These are phyloP conservation scores for Coelastrella sp. DNA, from an alignment of 139 green algal species.

Conservation along the genomic window DNA sequence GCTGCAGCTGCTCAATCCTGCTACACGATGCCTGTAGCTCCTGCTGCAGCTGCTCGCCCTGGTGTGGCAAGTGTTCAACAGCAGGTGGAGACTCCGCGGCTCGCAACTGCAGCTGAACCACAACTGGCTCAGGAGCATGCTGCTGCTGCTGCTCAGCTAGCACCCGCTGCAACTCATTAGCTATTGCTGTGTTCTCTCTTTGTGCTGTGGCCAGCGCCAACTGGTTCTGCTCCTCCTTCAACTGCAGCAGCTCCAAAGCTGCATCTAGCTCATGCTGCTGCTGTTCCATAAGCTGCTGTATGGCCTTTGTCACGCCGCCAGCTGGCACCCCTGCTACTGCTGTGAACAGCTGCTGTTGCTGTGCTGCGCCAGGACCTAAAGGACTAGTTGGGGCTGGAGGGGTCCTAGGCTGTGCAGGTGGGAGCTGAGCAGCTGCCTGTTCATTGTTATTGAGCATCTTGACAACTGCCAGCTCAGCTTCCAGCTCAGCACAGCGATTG, in stretches of 20 bases:
- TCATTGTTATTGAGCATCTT: neutral
- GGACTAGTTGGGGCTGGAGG: neutral
- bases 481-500: slow-evolving; percentile 30
- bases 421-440: neutral
- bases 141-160: neutral
- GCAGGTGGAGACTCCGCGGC: neutral
- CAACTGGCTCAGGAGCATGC: neutral
- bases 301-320: neutral
- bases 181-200: neutral
- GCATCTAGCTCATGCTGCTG: slow-evolving; percentile 46
- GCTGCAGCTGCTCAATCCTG: neutral
- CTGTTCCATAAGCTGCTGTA: slow-evolving; percentile 39
- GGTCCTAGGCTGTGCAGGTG: neutral
- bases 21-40: neutral
- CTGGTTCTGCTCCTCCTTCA: slow-evolving; percentile 31
- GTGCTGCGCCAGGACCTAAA: neutral
- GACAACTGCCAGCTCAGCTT: slow-evolving; percentile 27
- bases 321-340: slow-evolving; percentile 7
- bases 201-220: slow-evolving; percentile 1
- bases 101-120: too few species aligned
- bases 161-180: neutral
- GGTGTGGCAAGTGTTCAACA: neutral
- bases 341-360: neutral
- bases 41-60: slow-evolving; percentile 21
- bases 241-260: slow-evolving; percentile 39